Conservation (phyloP, 2,329 filamentous ascomycete genomes). For the Helminthosporium solani region DNA sequence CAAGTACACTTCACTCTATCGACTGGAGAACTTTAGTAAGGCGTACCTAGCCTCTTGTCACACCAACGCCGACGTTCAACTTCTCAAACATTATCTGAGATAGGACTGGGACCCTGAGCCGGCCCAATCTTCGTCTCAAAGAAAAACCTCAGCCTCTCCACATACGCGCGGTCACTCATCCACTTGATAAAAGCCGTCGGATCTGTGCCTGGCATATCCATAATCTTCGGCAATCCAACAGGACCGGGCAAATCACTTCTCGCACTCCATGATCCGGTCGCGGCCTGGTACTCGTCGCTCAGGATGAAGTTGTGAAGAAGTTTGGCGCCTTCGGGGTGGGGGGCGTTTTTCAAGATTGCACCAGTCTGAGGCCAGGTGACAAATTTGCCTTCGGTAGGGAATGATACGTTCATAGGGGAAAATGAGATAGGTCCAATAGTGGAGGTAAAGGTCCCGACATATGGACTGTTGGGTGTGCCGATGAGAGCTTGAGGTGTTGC, state of each 20-base stretch:
- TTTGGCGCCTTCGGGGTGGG: slow-evolving; percentile 54
- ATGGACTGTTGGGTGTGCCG: slow-evolving; percentile 20
- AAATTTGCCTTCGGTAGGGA: slow-evolving; percentile 45
- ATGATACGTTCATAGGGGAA: slow-evolving; percentile 10
- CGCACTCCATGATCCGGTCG: slow-evolving; percentile 38
- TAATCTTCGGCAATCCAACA: slow-evolving; percentile 27
- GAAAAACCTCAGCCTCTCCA: slow-evolving; percentile 48
- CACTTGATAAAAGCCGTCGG: slow-evolving; percentile 43
- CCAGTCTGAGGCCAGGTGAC: slow-evolving; percentile 53
- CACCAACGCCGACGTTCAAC: no score
- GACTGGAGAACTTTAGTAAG: no score
- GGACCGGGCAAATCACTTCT: slow-evolving; percentile 39
- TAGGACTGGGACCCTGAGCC: slow-evolving; percentile 46
- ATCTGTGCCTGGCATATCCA: slow-evolving; percentile 40
- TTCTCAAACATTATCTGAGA: slow-evolving; percentile 28
- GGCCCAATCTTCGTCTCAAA: slow-evolving; percentile 48
- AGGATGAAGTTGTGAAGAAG: slow-evolving; percentile 52
- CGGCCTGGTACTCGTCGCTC: slow-evolving; percentile 44
- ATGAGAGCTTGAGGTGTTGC: slow-evolving; percentile 46
- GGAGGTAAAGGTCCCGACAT: slow-evolving; percentile 20
- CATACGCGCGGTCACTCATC: slow-evolving; percentile 45
- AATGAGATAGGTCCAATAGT: slow-evolving; percentile 1
- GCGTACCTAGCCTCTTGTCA: no score
- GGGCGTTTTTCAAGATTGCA: slow-evolving; percentile 52
- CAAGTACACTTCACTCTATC: no score